Percentiles rank a stretch among this genome's conserved stretches.
Evolutionary conservation across 495 filamentous ascomycete genomes (phyloP).

Genomic region (Letharia columbiana): DNA sequence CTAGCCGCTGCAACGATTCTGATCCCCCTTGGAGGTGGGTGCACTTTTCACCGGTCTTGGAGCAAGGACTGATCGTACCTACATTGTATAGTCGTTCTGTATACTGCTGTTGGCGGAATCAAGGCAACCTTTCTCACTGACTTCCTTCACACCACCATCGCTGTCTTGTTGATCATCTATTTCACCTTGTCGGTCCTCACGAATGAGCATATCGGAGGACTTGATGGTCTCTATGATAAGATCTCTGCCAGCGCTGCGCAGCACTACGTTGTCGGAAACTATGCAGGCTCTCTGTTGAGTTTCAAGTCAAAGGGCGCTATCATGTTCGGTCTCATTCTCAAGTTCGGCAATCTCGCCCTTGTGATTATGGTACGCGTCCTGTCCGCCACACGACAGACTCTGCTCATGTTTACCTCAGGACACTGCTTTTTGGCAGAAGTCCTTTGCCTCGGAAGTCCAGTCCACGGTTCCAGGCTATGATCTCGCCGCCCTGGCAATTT

Average conservation of each 20-base stretch:
- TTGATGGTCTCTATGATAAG: constrained; percentile 39
- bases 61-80: not conserved
- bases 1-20: constrained; percentile 37
- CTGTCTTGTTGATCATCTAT: constrained; percentile 21
- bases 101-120: not conserved
- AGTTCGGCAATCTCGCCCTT: constrained; percentile 28
- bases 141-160: not conserved
- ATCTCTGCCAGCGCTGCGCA: constrained; percentile 35
- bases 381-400: not conserved
- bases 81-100: not conserved
- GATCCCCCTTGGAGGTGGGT: constrained; percentile 33
- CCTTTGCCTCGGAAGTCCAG: not conserved
- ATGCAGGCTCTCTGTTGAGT: constrained; percentile 41
- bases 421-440: not conserved
- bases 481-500: not conserved
- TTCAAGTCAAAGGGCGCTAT: constrained; percentile 31
- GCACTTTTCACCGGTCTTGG: constrained; percentile 33
- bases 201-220: constrained; percentile 35
- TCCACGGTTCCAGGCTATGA: not conserved
- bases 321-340: not conserved
- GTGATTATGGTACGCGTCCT: constrained; percentile 29
- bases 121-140: not conserved
- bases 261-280: constrained; percentile 41
- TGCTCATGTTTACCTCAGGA: not conserved
- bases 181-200: constrained; percentile 43